These are phyloP conservation scores for Neonectria neomacrospora DNA, from an alignment of 2,329 filamentous ascomycete species.

Conservation along the genomic window DNA sequence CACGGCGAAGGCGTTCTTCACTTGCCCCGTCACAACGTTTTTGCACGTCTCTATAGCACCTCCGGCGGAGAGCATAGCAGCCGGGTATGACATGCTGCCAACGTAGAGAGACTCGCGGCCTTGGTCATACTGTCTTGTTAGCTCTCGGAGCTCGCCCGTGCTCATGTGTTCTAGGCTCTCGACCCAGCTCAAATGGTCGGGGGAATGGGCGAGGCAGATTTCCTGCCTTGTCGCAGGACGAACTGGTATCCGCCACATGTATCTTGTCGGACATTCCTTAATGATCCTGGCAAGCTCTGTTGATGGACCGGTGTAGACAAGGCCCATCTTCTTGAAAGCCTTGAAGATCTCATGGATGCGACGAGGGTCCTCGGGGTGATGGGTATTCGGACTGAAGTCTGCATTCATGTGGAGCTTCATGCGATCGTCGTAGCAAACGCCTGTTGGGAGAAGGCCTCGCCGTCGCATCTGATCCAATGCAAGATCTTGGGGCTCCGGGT, in stretches of 20 bases:
- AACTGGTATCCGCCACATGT: slow-evolving; percentile 81
- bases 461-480: slow-evolving; percentile 53
- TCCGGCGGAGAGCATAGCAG: slow-evolving; percentile 85
- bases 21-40: slow-evolving; percentile 82
- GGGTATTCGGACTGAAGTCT: slow-evolving; percentile 76
- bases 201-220: slow-evolving; percentile 81
- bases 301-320: slow-evolving; percentile 74
- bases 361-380: slow-evolving; percentile 93
- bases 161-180: slow-evolving; percentile 64
- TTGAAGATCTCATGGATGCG: slow-evolving; percentile 94
- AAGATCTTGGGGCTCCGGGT: slow-evolving; percentile 51
- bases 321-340: slow-evolving; percentile 82
- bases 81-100: slow-evolving; percentile 82
- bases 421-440: slow-evolving; percentile 88
- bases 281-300: slow-evolving; percentile 64
- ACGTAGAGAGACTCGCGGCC: slow-evolving; percentile 84
- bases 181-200: slow-evolving; percentile 84
- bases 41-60: slow-evolving; percentile 96
- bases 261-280: slow-evolving; percentile 65
- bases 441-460: slow-evolving; percentile 71
- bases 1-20: slow-evolving; percentile 95
- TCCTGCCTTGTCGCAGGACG: slow-evolving; percentile 82
- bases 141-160: slow-evolving; percentile 72
- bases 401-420: slow-evolving; percentile 97
- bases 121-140: slow-evolving; percentile 71